Conservation (phyloP, 1,139 yeast genomes). For the Torulaspora pretoriensis region DNA sequence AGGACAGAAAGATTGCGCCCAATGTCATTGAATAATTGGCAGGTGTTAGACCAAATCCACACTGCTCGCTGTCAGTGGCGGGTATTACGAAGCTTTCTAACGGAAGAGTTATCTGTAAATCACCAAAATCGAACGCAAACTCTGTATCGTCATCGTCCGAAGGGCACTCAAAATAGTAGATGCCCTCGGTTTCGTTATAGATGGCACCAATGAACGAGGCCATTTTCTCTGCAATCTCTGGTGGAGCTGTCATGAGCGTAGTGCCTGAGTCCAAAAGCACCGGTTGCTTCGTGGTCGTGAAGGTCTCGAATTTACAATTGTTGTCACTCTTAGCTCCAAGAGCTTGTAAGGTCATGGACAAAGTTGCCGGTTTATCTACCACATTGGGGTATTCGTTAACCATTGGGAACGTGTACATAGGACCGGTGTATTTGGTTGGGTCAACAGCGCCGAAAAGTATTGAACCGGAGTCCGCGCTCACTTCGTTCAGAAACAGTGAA, state of each 20-base stretch:
- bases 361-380: constrained; percentile 37
- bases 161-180: constrained; percentile 39
- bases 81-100: constrained; percentile 39
- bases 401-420: constrained; percentile 44
- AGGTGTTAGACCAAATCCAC: constrained; percentile 38
- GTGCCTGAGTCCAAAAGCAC: constrained; percentile 70
- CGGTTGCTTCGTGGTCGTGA: constrained; percentile 33
- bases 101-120: constrained; percentile 47
- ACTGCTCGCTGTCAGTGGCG: constrained; percentile 24
- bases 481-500: constrained; percentile 46
- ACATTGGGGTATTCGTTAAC: constrained; percentile 36
- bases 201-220: constrained; percentile 41
- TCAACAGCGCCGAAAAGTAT: constrained; percentile 57
- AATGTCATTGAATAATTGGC: constrained; percentile 41
- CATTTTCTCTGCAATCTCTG: constrained; percentile 39
- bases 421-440: constrained; percentile 44
- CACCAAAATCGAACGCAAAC: constrained; percentile 50
- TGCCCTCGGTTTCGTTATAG: constrained; percentile 37
- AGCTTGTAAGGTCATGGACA: constrained; percentile 45
- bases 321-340: constrained; percentile 37
- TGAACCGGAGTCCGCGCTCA: constrained; percentile 40
- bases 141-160: constrained; percentile 23
- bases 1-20: constrained; percentile 71
- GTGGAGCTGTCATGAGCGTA: constrained; percentile 53
- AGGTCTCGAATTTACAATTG: constrained; percentile 31